Percentiles rank a stretch among this genome's conserved stretches.
These are phyloP conservation scores for Suhomyces ambrosiae DNA, from an alignment of 1,139 yeast species.

Conservation along the genomic window DNA sequence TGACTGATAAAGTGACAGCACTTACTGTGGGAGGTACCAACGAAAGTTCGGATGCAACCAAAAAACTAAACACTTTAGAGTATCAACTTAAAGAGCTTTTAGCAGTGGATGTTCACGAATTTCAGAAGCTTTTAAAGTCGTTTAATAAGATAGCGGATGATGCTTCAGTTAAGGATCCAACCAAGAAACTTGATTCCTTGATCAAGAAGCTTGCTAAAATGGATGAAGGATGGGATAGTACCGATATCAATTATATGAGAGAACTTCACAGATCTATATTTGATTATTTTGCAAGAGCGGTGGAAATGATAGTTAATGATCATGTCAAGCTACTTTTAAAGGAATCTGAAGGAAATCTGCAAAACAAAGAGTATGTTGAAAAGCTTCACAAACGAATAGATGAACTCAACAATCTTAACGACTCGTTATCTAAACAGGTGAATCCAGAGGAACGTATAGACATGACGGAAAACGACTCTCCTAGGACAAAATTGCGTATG, in stretches of 20 bases:
- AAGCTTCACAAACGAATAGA: constrained; percentile 36
- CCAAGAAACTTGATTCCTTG: constrained; percentile 49
- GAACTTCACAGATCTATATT: constrained; percentile 57
- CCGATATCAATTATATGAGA: constrained; percentile 35
- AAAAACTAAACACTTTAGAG: constrained; percentile 29
- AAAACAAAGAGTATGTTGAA: constrained; percentile 26
- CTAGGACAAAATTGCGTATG: constrained; percentile 51
- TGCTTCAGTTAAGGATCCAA: constrained; percentile 58
- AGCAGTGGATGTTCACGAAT: constrained; percentile 40
- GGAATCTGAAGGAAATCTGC: constrained; percentile 25
- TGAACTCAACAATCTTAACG: constrained; percentile 31
- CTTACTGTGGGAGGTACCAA: constrained; percentile 22
- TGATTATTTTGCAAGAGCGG: constrained; percentile 60
- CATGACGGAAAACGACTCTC: constrained; percentile 20
- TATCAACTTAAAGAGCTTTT: constrained; percentile 43
- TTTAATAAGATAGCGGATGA: constrained; percentile 61
- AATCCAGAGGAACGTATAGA: constrained; percentile 18
- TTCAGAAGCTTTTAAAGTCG: constrained; percentile 46
- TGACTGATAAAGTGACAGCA: constrained; percentile 33
- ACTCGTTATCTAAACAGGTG: constrained; percentile 24
- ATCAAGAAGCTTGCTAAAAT: constrained; percentile 20
- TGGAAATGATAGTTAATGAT: constrained; percentile 58
- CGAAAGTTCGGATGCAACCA: constrained; percentile 20
- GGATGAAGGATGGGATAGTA: constrained; percentile 19
- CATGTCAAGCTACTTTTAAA: constrained; percentile 50